A percentile compares a stretch with the other conserved stretches of the same genome.
Evolutionary conservation across 2,329 filamentous ascomycete genomes (phyloP).

Genomic region (Trichophyton benhamiae): DNA sequence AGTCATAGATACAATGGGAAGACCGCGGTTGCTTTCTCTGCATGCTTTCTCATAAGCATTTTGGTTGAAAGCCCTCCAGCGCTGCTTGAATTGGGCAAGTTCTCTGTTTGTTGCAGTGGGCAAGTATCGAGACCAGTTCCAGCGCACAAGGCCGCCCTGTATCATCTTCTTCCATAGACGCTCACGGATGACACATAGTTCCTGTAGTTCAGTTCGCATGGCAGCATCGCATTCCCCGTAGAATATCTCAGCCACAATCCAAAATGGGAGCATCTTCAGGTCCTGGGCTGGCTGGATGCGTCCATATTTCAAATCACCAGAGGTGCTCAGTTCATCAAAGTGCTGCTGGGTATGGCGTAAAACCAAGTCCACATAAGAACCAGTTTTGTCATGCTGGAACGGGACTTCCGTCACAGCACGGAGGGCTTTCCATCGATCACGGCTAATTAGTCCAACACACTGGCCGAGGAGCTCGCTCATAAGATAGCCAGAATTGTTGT

Average conservation of each 20-base stretch:
- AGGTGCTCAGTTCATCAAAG: not conserved
- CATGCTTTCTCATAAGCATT: conserved; percentile 9
- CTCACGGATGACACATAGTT: conserved; percentile 19
- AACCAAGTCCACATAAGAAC: not conserved
- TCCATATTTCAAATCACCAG: not conserved
- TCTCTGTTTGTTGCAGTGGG: conserved; percentile 19
- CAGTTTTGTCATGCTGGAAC: conserved; percentile 12
- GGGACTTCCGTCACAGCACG: conserved; percentile 15
- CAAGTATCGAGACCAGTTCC: conserved; percentile 18
- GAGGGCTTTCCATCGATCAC: conserved; percentile 20
- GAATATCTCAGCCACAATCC: conserved; percentile 27
- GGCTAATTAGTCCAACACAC: conserved; percentile 34
- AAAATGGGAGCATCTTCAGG: conserved; percentile 28
- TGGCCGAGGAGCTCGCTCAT: conserved; percentile 32
- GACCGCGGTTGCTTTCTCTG: not conserved
- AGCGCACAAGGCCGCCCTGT: conserved; percentile 25
- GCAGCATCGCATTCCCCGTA: conserved; percentile 25
- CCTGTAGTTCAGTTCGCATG: conserved; percentile 17
- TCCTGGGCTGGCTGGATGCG: conserved; percentile 19
- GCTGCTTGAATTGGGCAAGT: conserved; percentile 20
- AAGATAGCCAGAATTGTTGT: conserved; percentile 33
- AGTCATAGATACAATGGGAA: conserved; percentile 14
- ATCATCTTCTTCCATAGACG: conserved; percentile 25
- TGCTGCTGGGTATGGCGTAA: not conserved
- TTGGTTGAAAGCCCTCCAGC: conserved; percentile 28